Evolutionary conservation across 495 filamentous ascomycete species (phyloP).

Genomic region (Astrothelium macrocarpum): DNA sequence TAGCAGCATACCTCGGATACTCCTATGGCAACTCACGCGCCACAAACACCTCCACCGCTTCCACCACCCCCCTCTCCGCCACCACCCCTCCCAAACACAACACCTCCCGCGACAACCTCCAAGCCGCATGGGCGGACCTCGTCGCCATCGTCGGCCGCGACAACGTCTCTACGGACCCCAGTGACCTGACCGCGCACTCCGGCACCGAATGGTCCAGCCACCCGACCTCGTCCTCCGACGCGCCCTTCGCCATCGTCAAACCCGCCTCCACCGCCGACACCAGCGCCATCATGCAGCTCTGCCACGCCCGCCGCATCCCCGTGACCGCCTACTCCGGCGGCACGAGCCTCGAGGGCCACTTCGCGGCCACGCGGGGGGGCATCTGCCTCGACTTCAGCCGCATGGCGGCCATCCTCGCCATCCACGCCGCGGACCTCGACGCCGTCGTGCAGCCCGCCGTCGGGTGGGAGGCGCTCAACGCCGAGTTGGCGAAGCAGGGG

Average conservation of each 20-base stretch:
- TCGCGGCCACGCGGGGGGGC: conserved; percentile 61
- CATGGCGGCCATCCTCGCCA: conserved; percentile 61
- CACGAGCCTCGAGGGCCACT: conserved; percentile 74
- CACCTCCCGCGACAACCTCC: conserved; percentile 60
- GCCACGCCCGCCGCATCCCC: conserved; percentile 58
- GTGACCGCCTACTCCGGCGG: conserved; percentile 69
- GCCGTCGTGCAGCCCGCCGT: conserved; percentile 74
- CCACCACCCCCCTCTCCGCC: conserved; percentile 60
- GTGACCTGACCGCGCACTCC: conserved; percentile 61
- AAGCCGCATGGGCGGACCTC: conserved; percentile 92
- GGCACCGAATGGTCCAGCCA: conserved; percentile 89
- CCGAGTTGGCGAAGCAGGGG: conserved; percentile 53
- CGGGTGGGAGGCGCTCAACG: conserved; percentile 71
- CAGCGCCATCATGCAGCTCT: conserved; percentile 62
- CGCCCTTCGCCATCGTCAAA: conserved; percentile 30
- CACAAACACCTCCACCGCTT: conserved; percentile 49
- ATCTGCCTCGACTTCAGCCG: conserved; percentile 67
- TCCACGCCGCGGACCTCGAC: conserved; percentile 69
- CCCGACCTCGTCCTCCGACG: conserved; percentile 28
- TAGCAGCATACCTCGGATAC: conserved; percentile 56
- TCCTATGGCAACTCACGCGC: conserved; percentile 57
- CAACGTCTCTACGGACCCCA: conserved; percentile 66
- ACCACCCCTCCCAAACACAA: conserved; percentile 58
- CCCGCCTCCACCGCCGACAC: conserved; percentile 36
- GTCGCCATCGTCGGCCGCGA: conserved; percentile 71